These are phyloP conservation scores for Spatholobus suberectus DNA, from an alignment of 306 rosid genomes.

Conservation along the genomic window DNA sequence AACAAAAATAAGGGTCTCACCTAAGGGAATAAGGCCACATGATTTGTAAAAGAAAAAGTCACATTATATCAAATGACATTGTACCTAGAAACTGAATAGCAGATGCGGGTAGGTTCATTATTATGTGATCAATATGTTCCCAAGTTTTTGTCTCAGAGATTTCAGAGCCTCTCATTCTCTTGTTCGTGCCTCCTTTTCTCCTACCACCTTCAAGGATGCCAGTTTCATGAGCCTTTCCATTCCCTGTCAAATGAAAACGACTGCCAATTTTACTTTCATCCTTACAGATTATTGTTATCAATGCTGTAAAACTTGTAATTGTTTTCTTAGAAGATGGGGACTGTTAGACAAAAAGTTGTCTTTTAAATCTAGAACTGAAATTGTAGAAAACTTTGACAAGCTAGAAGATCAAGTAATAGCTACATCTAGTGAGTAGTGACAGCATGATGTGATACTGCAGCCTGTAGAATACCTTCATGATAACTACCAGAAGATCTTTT, in stretches of 20 bases:
- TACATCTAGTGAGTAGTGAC: slow-evolving; percentile 32
- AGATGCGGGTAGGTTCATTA: slow-evolving; percentile 97
- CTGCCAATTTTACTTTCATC: slow-evolving; percentile 23
- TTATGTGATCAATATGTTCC: slow-evolving; percentile 88
- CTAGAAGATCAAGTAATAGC: slow-evolving; percentile 12
- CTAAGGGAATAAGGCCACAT: background rate
- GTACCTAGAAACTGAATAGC: slow-evolving; percentile 91
- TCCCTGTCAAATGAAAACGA: slow-evolving; percentile 53
- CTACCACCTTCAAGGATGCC: slow-evolving; percentile 46
- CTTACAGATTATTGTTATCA: slow-evolving; percentile 12
- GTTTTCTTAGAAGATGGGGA: slow-evolving; percentile 23
- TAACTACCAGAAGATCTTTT: slow-evolving; percentile 72
- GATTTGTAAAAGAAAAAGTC: slow-evolving; percentile 21
- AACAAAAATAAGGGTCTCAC: slow-evolving; percentile 17
- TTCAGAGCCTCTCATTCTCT: slow-evolving; percentile 67
- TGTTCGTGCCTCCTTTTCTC: slow-evolving; percentile 62
- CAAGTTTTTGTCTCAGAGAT: slow-evolving; percentile 58
- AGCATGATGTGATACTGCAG: slow-evolving; percentile 24
- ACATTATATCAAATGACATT: slow-evolving; percentile 35
- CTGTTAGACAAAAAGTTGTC: slow-evolving; percentile 20
- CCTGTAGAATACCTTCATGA: slow-evolving; percentile 61
- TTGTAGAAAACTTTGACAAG: slow-evolving; percentile 21
- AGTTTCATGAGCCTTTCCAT: slow-evolving; percentile 45
- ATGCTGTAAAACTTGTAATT: background rate
- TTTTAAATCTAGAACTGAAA: background rate